These are phyloP conservation scores for Candida tibetensis DNA, from an alignment of 805 yeast genomes.

Conservation along the genomic window DNA sequence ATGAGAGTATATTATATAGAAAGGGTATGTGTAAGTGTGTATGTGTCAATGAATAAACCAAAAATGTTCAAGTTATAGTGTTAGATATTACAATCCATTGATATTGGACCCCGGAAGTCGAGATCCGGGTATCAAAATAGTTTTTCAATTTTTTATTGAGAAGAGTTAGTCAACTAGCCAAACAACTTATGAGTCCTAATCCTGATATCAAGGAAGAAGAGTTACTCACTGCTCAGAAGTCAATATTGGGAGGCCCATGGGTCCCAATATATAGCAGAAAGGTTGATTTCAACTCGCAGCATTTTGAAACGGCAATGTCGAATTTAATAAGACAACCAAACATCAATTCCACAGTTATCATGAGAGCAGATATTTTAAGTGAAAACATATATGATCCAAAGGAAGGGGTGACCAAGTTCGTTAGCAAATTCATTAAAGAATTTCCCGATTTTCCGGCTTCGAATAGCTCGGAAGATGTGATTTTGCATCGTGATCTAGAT, in stretches of 20 bases:
- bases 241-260: slow-evolving; percentile 62
- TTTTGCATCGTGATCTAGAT: slow-evolving; percentile 32
- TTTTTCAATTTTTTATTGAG: too few relatives aligned
- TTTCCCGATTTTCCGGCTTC: slow-evolving; percentile 35
- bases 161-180: too few relatives aligned
- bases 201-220: slow-evolving; percentile 1
- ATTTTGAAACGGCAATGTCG: slow-evolving; percentile 74
- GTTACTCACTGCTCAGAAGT: slow-evolving; percentile 16
- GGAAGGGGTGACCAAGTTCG: slow-evolving; percentile 26
- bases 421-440: slow-evolving; percentile 23
- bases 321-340: slow-evolving; percentile 81
- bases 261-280: slow-evolving; percentile 50
- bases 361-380: slow-evolving; percentile 78
- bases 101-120: too few relatives aligned
- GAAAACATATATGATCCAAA: slow-evolving; percentile 45
- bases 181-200: neutral
- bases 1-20: too few relatives aligned
- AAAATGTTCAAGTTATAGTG: too few relatives aligned
- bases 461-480: slow-evolving; percentile 15
- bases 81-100: too few relatives aligned
- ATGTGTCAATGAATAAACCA: too few relatives aligned
- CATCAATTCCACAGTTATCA: slow-evolving; percentile 85
- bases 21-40: too few relatives aligned
- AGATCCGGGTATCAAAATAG: too few relatives aligned
- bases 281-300: slow-evolving; percentile 49